These are phyloP conservation scores for Rhodosporidiobolus sp. DNA, from an alignment of 768 basidiomycete genomes.

Conservation along the genomic window DNA sequence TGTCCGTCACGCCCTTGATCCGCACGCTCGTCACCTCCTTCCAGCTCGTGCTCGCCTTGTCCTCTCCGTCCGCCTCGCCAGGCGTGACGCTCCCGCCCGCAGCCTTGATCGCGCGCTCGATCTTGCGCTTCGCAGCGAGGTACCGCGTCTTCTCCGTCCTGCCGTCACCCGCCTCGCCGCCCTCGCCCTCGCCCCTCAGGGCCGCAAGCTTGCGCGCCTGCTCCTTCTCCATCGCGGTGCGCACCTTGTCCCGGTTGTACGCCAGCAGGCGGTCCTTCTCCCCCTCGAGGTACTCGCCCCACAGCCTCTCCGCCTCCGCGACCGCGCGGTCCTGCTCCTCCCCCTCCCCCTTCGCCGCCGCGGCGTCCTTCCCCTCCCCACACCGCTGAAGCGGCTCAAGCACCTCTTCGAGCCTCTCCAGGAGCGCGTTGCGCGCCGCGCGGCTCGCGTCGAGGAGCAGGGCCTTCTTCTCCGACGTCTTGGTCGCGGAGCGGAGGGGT, in stretches of 20 bases:
- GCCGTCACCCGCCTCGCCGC: neutral
- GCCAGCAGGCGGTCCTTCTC: conserved; percentile 19
- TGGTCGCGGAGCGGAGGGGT: conserved; percentile 9
- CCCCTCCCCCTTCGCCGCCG: no score
- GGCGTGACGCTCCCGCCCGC: conserved; percentile 8
- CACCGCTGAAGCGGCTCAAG: conserved; percentile 14
- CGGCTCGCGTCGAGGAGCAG: conserved; percentile 9
- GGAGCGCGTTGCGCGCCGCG: conserved; percentile 11
- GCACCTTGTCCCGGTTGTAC: conserved; percentile 20
- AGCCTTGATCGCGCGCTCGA: conserved; percentile 26
- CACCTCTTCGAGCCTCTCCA: conserved; percentile 16
- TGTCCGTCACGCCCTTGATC: conserved; percentile 33
- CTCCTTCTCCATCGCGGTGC: conserved; percentile 28
- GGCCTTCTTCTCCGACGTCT: conserved; percentile 8
- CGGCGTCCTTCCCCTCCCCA: neutral
- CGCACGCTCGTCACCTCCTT: conserved; percentile 20
- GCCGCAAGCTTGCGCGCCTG: conserved; percentile 11
- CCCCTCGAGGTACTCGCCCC: conserved; percentile 8
- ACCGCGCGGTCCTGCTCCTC: conserved; percentile 14
- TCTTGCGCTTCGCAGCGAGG: conserved; percentile 14
- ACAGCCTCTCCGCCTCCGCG: conserved; percentile 15
- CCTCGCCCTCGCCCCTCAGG: conserved; percentile 9
- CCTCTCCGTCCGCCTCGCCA: neutral
- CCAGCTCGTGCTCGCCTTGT: conserved; percentile 7
- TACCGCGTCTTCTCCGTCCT: conserved; percentile 17